Evolutionary conservation across 83 land plant genomes (phyloP), one percentile per base, ranked within the genome.

Genomic region (Picea mariana): DNA sequence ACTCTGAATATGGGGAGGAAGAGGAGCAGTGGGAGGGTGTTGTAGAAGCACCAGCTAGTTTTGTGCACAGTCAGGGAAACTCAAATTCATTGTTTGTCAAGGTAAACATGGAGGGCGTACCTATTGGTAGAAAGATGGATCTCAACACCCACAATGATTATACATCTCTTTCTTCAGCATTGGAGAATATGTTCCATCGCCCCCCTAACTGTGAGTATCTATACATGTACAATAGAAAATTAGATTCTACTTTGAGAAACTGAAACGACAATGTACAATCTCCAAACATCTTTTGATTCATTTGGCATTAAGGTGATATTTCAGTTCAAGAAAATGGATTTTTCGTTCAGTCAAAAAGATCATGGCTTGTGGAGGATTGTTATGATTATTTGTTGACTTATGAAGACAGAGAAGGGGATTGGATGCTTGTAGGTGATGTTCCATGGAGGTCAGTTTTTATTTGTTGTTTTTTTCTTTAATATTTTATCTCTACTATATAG

Each of bases 391-490:
- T 91, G 4, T 85, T 88, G 23, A 90, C 92, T 11, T 90, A 92
- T 79, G 94, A 92, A 63, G 94, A 92, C 76, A 91, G 84, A 44
- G 94, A 92, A 76, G 90, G 93, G 17, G 92, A 91, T 66, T 86
- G 90, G 87, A 91, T 91, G 93, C 82, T 91, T 34, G 93, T 89
- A 5, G 94, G 93, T 15, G 94, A 95, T 87, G 96, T 95, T 62
- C 98, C 98, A 27, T 92, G 98, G 98, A 82, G 85, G 98, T 95
- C 84, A 87, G 91, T 89, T 47, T 9, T 6, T 7, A 34, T 34
- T 34, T 34, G 9, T 47, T 34, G 38, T 34, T 34, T 34, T 31
- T 34, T 34, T 34, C 38, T 34, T 34, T 34, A 34, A 34, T 34
- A 34, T 34, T 34, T 34, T 34, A 34, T 34, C 38, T 34, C 38